Percentiles rank a stretch among this genome's conserved stretches.
phyloP scores from a whole-genome alignment of 768 basidiomycete genomes.

The Xerocomus brunneocitrinus region DNA sequence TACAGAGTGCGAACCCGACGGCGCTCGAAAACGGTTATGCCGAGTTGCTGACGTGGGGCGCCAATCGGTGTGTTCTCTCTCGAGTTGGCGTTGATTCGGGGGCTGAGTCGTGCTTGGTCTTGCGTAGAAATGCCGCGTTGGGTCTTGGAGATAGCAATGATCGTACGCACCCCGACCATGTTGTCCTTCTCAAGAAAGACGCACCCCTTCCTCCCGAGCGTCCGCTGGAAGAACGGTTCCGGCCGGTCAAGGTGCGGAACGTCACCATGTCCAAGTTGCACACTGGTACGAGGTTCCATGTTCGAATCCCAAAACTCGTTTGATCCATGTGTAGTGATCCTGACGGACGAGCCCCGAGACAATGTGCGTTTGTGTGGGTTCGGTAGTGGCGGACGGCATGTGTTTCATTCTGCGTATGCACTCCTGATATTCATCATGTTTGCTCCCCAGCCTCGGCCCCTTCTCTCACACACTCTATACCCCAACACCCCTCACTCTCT shows the following conservation, averaged over 20 bases:
- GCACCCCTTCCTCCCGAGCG: conserved; percentile 11
- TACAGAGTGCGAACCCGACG: conserved; percentile 65
- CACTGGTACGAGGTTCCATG: conserved; percentile 49
- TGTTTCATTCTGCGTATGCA: not conserved
- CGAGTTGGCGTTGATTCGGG: not conserved
- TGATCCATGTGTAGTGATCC: conserved; percentile 34
- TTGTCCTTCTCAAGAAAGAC: conserved; percentile 40
- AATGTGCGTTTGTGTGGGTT: conserved; percentile 89
- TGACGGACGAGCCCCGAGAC: conserved; percentile 68
- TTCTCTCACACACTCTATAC: conserved; percentile 75
- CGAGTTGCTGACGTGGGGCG: conserved; percentile 86
- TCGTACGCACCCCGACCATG: conserved; percentile 71
- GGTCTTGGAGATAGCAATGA: conserved; percentile 81
- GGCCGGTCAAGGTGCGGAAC: conserved; percentile 56
- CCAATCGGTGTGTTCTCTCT: conserved; percentile 53
- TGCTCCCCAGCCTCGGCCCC: conserved; percentile 55
- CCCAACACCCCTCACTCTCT: conserved; percentile 55
- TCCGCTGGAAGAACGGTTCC: conserved; percentile 47
- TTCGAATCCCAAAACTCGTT: not conserved
- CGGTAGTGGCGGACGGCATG: conserved; percentile 78
- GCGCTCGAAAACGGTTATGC: conserved; percentile 32
- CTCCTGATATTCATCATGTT: not conserved
- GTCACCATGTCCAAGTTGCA: conserved; percentile 86
- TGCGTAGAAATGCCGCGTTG: conserved; percentile 74
- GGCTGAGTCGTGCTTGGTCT: not conserved